Conservation (phyloP, 129 eudicot genomes). For the Silybum marianum region DNA sequence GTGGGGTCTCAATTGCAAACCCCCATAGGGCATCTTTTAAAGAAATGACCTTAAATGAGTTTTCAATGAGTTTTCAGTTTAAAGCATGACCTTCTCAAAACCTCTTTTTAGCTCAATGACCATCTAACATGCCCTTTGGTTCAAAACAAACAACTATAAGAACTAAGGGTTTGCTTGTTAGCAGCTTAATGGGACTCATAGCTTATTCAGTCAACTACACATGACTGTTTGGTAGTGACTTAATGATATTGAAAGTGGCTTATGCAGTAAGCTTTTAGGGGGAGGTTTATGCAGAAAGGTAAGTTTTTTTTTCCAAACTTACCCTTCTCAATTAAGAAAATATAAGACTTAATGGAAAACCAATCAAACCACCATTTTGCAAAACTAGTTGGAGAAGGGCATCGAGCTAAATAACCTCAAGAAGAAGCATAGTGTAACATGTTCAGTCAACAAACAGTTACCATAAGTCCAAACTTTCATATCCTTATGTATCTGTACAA, state of each 20-base stretch:
- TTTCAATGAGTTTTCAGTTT: not conserved
- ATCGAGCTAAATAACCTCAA: not conserved
- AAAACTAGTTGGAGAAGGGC: not conserved
- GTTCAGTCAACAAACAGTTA: not conserved
- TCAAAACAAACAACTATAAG: not conserved
- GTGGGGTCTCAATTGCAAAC: not conserved
- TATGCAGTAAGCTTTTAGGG: too few species aligned
- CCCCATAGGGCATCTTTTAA: not conserved
- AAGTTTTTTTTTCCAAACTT: too few species aligned
- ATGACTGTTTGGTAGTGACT: too few species aligned
- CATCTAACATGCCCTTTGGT: not conserved
- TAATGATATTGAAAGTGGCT: too few species aligned
- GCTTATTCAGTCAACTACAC: too few species aligned
- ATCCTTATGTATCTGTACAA: slow-evolving; percentile 28
- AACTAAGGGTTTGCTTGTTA: not conserved
- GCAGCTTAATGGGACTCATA: too few species aligned
- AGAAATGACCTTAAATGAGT: not conserved
- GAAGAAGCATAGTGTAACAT: not conserved
- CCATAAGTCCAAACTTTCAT: not conserved
- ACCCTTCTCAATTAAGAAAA: too few species aligned
- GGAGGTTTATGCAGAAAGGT: too few species aligned
- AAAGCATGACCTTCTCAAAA: not conserved
- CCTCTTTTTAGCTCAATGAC: not conserved
- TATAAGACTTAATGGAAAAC: too few species aligned
- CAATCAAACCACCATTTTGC: not conserved